phyloP scores from a whole-genome alignment of 2,329 filamentous ascomycete species.

The Aspergillus thermomutatus region DNA sequence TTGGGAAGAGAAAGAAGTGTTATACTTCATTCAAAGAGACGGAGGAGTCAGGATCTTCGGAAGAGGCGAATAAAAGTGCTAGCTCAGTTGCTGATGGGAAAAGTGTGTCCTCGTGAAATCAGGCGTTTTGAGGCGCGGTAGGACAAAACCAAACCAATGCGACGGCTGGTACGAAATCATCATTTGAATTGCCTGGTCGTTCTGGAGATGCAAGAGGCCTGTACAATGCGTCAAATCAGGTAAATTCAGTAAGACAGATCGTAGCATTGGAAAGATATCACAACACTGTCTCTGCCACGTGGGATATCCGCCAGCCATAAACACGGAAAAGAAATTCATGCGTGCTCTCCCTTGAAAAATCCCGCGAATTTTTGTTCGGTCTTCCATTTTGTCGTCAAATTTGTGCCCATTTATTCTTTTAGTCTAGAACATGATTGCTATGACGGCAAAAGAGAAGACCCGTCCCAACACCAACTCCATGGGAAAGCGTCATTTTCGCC shows the following conservation, averaged over 20 bases:
- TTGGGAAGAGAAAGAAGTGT: constrained; percentile 62
- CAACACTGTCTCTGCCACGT: constrained; percentile 36
- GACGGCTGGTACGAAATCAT: background rate
- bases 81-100: constrained; percentile 3
- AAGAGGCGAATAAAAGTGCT: constrained; percentile 60
- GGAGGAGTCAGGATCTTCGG: constrained; percentile 81
- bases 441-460: constrained; percentile 29
- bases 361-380: constrained; percentile 26
- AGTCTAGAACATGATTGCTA: constrained; percentile 26
- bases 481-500: constrained; percentile 32
- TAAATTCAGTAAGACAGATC: constrained; percentile 31
- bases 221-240: constrained; percentile 5
- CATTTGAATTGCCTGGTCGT: background rate
- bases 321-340: constrained; percentile 39
- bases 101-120: background rate
- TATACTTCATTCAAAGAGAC: constrained; percentile 79
- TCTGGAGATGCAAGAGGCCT: background rate
- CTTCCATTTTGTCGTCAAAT: constrained; percentile 23
- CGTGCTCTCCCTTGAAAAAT: constrained; percentile 31
- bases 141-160: background rate
- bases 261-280: constrained; percentile 24
- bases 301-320: constrained; percentile 39
- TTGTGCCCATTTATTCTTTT: constrained; percentile 18
- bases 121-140: background rate
- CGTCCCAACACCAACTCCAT: constrained; percentile 35